phyloP scores from a whole-genome alignment of 257 asterid species.

The Solanum infundibuliforme region DNA sequence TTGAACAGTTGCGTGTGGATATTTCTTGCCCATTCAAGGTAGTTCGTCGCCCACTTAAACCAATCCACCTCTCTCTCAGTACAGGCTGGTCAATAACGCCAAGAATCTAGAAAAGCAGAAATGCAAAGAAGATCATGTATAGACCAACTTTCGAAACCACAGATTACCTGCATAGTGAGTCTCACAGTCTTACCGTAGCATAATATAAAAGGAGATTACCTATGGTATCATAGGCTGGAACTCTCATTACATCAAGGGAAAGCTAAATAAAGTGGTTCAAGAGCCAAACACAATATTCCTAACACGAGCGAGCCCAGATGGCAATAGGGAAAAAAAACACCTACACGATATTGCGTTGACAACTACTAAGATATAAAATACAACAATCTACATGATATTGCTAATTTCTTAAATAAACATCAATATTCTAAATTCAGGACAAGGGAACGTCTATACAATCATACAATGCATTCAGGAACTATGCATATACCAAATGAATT shows the following conservation, averaged over 20 bases:
- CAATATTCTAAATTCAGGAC: neutral
- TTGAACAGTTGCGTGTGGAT: constrained; percentile 65
- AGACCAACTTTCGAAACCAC: neutral
- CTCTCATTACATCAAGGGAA: neutral
- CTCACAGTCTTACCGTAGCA: neutral
- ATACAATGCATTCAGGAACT: neutral
- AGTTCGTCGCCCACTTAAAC: constrained; percentile 64
- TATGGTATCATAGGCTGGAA: neutral
- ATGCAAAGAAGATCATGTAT: neutral
- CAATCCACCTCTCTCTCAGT: constrained; percentile 91
- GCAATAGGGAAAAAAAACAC: neutral
- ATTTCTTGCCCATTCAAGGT: constrained; percentile 72
- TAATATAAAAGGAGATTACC: neutral
- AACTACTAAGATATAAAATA: neutral
- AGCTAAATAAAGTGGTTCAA: neutral
- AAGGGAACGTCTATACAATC: neutral
- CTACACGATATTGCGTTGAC: neutral
- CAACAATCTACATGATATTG: neutral
- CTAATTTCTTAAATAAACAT: neutral
- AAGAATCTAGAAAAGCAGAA: constrained; percentile 43
- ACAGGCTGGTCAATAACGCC: constrained; percentile 94
- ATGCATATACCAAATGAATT: neutral
- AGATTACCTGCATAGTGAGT: neutral
- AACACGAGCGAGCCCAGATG: neutral
- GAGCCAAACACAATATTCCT: neutral